Evolutionary conservation across 345 rosid genomes (phyloP), one percentile per base, ranked within the genome.

Genomic region (Toxicodendron radicans): DNA sequence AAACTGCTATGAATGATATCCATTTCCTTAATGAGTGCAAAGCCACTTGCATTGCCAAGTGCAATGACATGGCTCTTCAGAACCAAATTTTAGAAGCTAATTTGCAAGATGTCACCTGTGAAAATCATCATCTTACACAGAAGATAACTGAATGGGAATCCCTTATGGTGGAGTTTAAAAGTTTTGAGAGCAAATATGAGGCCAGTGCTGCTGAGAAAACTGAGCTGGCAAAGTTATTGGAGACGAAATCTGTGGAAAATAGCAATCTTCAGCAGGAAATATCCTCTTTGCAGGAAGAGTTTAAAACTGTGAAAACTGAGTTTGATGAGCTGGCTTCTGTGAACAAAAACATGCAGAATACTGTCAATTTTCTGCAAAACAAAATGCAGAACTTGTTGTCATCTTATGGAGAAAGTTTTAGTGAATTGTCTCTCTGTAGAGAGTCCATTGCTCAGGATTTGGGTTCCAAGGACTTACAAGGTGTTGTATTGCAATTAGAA

Each of bases 141-240:
- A 95, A 91, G 79, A 79, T 93, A 56, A 74, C 82, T 72, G 97
- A 92, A 79, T 81, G 88, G 86, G 97, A 94, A 79, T 76, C 89
- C 64, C 61, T 85, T 78, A 75, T 83, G 72, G 68, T 78, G 74
- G 94, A 88, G 63, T 87, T 72, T 76, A 76, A 76, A 72, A 85
- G 76, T 72, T 89, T 79, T 61, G 76, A 88, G 81, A 78, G 76
- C 82, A 86, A 79, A 71, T 94, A 83, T 79, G 93, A 89, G 81
- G 75, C 82, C 45, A 80, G 85, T 80, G 79, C 81, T 41, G 81
- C 48, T 17, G 97, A 90, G 86, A 92, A 86, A 78, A 79, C 77
- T 18, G 93, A 89, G 75, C 80, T 95, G 78, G 80, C 83, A 51
- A 83, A 68, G 80, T 85, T 84, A 58, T 70, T 93, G 84, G 87